Evolutionary conservation across 1,139 yeast species (phyloP), one percentile per base, ranked within the genome.

Genomic region (Pichia sp.): DNA sequence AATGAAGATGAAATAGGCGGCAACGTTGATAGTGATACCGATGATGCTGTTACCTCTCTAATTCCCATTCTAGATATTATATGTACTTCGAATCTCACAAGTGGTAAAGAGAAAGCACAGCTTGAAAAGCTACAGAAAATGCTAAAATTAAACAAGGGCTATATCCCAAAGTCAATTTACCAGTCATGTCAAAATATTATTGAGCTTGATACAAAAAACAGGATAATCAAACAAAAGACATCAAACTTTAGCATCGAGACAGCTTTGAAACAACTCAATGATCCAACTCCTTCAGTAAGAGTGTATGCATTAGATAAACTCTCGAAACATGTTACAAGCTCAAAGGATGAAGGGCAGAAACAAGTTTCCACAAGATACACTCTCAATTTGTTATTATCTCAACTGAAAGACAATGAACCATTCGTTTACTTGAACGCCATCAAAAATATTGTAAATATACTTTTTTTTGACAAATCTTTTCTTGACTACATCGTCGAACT

Each of bases 351-450:
- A 10, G 79, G 77, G 56, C 67, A 85, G 19, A 30, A 21, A 10
- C 13, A 78, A 72, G 67, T 90, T 5, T 67, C 82, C 0, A 51
- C 79, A 10, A 60, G 58, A 10, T 77, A 78, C 51, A 89, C 79
- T 0, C 67, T 87, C 39, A 74, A 79, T 30, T 69, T 89, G 18
- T 87, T 87, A 63, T 63, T 87, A 44, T 70, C 75, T 1, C 89
- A 86, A 59, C 69, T 93, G 48, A 76, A 78, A 50, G 96, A 89
- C 61, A 76, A 82, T 0, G 99, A 93, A 57, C 96, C 98, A 0
- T 93, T 83, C 65, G 80, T 93, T 18, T 93, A 88, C 65, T 67
- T 93, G 52, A 91, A 87, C 63, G 87, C 85, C 0, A 87, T 93
- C 56, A 89, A 87, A 61, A 91, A 95, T 0, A 69, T 93, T 25